Evolutionary conservation across 2,329 filamentous ascomycete genomes (phyloP), one percentile per base, ranked within the genome.

Genomic region (Laburnicola sp.): DNA sequence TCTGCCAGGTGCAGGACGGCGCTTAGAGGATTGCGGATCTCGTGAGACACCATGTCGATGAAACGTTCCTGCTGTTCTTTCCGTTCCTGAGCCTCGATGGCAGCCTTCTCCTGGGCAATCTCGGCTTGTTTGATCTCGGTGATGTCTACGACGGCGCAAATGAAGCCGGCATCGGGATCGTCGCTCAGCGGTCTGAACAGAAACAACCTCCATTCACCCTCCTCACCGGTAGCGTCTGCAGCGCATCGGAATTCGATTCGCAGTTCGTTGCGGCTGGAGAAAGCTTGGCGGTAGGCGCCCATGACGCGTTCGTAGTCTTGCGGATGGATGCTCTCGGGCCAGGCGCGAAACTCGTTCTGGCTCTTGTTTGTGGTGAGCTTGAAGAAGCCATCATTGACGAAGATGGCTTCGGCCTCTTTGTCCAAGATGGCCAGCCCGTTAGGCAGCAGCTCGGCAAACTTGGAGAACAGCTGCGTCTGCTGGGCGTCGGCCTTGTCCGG

Each of bases 371-470:
- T 77, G 0, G 76, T 78, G n/a, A 78, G 64, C 22, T 71, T 65
- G 57, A 75, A 77, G 55, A 78, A 78, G 41, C 71, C 69, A 45
- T 76, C 72, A 44, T 78, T 78, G 9, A 78, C 76, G 44, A 77
- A 78, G 6, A 78, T 63, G 6, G 75, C 74, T 32, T 76, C 73
- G 1, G 75, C 75, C 16, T 74, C 67, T 40, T 71, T 71, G 51
- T 78, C 74, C 4, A 78, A 64, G 30, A 78, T 77, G 2, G 76
- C 76, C 8, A 78, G 62, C 1, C 76, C 76, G 22, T 74, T 75
- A 3, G 76, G 76, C 1, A 78, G 58, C 55, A 78, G 68, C 45
- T 78, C 75, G 3, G 76, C 75, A 37, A 78, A 78, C 8, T 70
- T 61, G 25, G 73, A 70, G 46, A 78, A 78, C 37, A 78, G 72